phyloP scores from a whole-genome alignment of 2,329 filamentous ascomycete species.

The Ophiostoma sp. region DNA sequence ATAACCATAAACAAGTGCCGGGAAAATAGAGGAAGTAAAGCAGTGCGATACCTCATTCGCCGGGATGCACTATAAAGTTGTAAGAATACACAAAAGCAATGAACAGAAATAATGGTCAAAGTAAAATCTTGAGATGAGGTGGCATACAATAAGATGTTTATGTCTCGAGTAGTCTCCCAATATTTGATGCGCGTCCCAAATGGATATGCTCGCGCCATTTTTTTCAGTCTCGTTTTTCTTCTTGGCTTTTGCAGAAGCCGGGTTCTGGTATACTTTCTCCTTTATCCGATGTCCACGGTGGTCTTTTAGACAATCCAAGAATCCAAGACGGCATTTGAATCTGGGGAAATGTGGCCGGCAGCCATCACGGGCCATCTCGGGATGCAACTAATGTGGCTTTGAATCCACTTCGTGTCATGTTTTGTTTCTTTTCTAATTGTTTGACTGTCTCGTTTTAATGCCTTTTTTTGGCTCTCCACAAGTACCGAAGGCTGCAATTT shows the following conservation, averaged over 20 bases:
- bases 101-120: no score
- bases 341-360: not conserved
- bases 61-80: no score
- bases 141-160: not conserved
- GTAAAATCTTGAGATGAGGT: not conserved
- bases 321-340: not conserved
- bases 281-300: not conserved
- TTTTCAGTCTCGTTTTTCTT: not conserved
- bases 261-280: not conserved
- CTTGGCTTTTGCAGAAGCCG: not conserved
- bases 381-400: not conserved
- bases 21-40: not conserved
- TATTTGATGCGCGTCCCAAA: not conserved
- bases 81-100: not conserved
- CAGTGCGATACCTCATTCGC: not conserved
- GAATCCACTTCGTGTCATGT: not conserved
- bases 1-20: not conserved
- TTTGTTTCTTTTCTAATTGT: not conserved
- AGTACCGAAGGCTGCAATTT: slow-evolving; percentile 4
- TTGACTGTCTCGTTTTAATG: not conserved
- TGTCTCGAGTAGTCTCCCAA: not conserved
- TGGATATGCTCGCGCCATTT: no score
- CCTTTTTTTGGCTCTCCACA: not conserved
- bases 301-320: not conserved
- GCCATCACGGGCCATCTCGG: not conserved